Percentiles rank a stretch among this genome's conserved stretches.
These are phyloP conservation scores for Parietaria judaica DNA, from an alignment of 306 rosid species.

Conservation along the genomic window DNA sequence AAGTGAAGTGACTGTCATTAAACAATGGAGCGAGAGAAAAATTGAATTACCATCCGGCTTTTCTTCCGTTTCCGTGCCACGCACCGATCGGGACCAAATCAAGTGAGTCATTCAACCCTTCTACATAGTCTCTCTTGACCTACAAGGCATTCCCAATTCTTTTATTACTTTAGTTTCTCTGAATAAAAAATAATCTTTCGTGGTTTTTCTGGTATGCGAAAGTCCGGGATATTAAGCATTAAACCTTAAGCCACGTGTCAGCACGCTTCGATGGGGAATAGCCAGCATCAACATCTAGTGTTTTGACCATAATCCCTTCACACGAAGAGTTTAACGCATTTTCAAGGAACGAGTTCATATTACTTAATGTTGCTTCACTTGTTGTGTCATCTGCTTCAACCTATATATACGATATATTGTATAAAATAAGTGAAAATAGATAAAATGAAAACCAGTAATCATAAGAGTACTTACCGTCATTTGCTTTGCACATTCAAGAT, in stretches of 20 bases:
- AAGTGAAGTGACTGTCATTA: too few relatives aligned
- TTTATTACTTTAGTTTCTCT: too few relatives aligned
- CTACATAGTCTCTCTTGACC: constrained; percentile 93
- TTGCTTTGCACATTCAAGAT: constrained; percentile 78
- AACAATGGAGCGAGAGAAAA: too few relatives aligned
- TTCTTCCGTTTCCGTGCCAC: constrained; percentile 98
- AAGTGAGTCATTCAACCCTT: constrained; percentile 73
- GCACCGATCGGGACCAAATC: constrained; percentile 95
- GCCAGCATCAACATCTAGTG: constrained; percentile 77
- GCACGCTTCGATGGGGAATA: constrained; percentile 86
- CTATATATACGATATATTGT: constrained; percentile 33
- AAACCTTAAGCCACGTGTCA: constrained; percentile 88
- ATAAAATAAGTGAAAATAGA: neutral
- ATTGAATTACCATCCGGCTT: constrained; percentile 72
- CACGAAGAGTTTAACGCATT: constrained; percentile 62
- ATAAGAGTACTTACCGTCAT: constrained; percentile 48
- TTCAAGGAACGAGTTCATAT: constrained; percentile 56
- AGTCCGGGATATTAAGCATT: constrained; percentile 8
- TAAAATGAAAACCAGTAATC: neutral
- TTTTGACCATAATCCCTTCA: constrained; percentile 91
- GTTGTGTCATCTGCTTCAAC: constrained; percentile 65
- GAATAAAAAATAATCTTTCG: neutral
- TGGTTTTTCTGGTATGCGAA: neutral
- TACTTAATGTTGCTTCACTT: constrained; percentile 45
- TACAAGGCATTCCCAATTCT: constrained; percentile 20